Evolutionary conservation across 2,329 filamentous ascomycete genomes (phyloP).

Genomic region (Talaromyces amestolkiae): DNA sequence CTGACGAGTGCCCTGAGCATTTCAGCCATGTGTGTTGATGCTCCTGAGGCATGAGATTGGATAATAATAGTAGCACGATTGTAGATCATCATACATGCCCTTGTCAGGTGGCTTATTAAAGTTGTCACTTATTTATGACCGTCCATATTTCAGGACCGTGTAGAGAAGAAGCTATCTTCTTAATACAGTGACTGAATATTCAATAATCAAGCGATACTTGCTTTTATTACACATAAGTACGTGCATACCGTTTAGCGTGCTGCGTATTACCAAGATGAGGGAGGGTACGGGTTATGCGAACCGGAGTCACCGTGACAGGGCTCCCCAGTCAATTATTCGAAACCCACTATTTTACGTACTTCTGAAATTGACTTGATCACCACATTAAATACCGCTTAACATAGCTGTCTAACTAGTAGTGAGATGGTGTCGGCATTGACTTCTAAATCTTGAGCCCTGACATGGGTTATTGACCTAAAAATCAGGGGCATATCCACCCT

Average conservation of each 20-base stretch:
- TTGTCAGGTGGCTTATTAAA: not conserved
- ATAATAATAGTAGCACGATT: not conserved
- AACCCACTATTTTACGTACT: not conserved
- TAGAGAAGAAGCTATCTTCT: not conserved
- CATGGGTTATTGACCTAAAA: not conserved
- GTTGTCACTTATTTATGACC: not conserved
- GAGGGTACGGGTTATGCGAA: not conserved
- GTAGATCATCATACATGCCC: not conserved
- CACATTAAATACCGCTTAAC: not conserved
- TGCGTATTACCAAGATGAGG: not conserved
- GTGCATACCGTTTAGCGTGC: not conserved
- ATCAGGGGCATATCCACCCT: not conserved
- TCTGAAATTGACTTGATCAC: not conserved
- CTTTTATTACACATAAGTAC: not conserved
- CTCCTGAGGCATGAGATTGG: not conserved
- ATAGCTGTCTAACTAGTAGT: not conserved
- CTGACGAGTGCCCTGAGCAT: not conserved
- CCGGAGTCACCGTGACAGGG: not conserved
- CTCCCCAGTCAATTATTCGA: too few species aligned
- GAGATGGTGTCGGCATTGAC: not conserved
- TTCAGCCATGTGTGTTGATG: not conserved
- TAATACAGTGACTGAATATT: not conserved
- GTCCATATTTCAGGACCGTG: not conserved
- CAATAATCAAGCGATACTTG: not conserved
- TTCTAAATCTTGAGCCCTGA: not conserved